Base-by-base conservation (phyloP, 805 yeast genomes). In the Nakazawaea sp. region DNA sequence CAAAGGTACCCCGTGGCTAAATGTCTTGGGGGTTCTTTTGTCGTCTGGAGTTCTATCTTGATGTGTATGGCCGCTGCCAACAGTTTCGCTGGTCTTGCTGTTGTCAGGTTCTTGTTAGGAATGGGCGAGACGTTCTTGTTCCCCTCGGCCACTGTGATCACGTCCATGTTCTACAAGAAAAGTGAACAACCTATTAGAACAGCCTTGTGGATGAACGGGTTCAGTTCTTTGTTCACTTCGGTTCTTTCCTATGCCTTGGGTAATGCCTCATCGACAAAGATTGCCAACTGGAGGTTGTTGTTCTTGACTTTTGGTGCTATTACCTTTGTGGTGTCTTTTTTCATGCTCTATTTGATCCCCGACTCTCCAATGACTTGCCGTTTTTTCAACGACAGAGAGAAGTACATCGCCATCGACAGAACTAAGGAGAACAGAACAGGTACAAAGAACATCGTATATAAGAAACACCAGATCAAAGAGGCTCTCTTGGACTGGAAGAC, bases 291-390 rank as follows among this genome's bases (percentile, higher is more conserved):
- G 78, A 66, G 67, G 41, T 50, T 75, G 18, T 62, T 77, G 36
- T 71, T 67, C 51, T 62, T 77, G 25, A 67, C 73, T 28, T 61
- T 72, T 37, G 84, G 83, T 31, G 66, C 70, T 8, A 48, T 72
- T 26, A 72, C 82, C 0, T 54, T 75, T 24, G 28, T 61, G 7
- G 30, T 59, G 7, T 50, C 65, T 3, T 32, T 60, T 3, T 20
- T 58, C 6, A 51, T 66, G 12, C 45, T 50, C 34, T 55, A 62
- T 38, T 40, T 63, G 17, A 69, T 71, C 44, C 81, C 82, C 21
- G 65, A 69, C 44, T 68, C 71, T 46, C 81, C 81, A 15, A 52
- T 72, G 3, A 60, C 57, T 34, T 72, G 73, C 10, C 56, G 53
- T 45, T 70, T 68, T 44, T 57, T 75, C 38, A 39, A 66, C 3